Conservation (phyloP, 2,329 filamentous ascomycete genomes). For the Calonectria pauciramosa region DNA sequence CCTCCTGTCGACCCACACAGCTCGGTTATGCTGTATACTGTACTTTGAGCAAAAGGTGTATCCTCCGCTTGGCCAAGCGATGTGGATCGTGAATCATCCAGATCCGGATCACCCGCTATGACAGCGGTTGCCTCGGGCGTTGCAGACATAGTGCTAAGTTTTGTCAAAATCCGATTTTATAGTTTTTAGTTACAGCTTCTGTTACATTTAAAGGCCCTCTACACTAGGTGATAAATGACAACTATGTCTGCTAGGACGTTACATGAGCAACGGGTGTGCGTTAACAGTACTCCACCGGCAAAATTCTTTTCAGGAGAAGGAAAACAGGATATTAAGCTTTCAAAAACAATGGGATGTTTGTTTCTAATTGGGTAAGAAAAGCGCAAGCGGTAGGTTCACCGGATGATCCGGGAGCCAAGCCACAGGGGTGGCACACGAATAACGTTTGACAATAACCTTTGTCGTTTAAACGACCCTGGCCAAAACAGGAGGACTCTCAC, state of each 20-base stretch:
- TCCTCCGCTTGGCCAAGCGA: neutral
- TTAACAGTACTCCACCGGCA: neutral
- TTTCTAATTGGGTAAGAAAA: neutral
- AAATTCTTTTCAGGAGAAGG: neutral
- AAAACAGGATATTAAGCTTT: neutral
- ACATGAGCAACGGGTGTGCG: neutral
- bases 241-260: neutral
- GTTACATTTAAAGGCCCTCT: neutral
- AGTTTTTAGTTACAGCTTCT: neutral
- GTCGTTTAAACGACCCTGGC: neutral
- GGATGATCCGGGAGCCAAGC: neutral
- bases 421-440: neutral
- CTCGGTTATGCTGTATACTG: neutral
- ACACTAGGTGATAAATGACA: neutral
- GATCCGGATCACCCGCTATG: neutral
- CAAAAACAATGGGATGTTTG: neutral
- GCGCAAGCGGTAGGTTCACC: neutral
- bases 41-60: neutral
- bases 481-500: neutral
- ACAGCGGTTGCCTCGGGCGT: neutral
- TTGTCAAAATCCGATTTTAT: neutral
- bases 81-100: neutral
- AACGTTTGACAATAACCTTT: neutral
- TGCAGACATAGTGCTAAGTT: neutral
- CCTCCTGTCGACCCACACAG: neutral